A percentile compares a stretch with the other conserved stretches of the same genome.
phyloP scores from a whole-genome alignment of 139 green algal species.

The Chlamydomonas eustigma region DNA sequence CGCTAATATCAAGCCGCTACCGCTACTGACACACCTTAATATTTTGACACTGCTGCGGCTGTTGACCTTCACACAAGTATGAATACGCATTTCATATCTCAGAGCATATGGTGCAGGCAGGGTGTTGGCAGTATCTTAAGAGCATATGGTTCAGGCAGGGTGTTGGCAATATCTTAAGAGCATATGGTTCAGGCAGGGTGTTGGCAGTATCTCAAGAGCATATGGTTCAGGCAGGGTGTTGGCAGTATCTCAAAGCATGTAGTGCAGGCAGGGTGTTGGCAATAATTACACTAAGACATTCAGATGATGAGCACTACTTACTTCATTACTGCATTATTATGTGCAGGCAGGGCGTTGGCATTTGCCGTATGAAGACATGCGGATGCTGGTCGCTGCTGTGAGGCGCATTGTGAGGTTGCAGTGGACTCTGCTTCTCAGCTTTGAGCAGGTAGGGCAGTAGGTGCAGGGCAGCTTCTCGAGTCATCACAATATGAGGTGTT shows the following conservation, averaged over 20 bases:
- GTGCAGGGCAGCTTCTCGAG: not conserved
- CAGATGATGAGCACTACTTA: not conserved
- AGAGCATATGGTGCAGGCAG: no score
- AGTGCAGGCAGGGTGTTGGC: not conserved
- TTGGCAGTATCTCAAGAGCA: not conserved
- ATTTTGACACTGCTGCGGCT: no score
- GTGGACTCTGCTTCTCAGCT: conserved; percentile 9
- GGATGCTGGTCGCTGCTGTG: not conserved
- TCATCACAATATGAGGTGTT: no score
- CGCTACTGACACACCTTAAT: no score
- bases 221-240: not conserved
- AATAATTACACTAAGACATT: not conserved
- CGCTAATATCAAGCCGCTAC: no score
- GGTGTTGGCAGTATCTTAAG: no score
- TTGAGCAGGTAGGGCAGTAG: conserved; percentile 16
- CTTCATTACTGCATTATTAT: not conserved
- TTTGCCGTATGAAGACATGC: not conserved
- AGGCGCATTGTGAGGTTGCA: not conserved
- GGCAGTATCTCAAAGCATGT: not conserved
- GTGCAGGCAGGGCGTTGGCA: not conserved
- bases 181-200: no score
- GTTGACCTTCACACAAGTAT: no score
- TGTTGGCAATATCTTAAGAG: no score
- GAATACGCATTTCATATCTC: no score
- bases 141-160: no score